Evolutionary conservation across 2,329 filamentous ascomycete genomes (phyloP).

Genomic region (Grosmannia serpens): DNA sequence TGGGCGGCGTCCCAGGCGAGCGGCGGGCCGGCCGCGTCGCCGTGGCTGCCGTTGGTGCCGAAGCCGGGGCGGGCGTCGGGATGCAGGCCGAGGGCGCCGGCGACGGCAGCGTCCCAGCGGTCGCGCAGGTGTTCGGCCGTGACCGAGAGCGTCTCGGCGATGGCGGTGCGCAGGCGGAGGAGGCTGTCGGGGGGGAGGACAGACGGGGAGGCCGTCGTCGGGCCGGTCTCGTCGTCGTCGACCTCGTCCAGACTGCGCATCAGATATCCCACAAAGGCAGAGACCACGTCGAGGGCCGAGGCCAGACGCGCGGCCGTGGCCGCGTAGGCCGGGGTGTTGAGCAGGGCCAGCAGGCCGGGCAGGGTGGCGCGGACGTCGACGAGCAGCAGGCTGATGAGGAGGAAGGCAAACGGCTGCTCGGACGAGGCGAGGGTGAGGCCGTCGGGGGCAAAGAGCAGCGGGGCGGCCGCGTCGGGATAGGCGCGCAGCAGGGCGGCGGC

Average conservation of each 20-base stretch:
- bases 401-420: conserved; percentile 40
- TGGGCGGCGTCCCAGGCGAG: conserved; percentile 48
- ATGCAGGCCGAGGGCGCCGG: conserved; percentile 50
- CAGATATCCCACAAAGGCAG: conserved; percentile 47
- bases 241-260: conserved; percentile 43
- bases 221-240: conserved; percentile 17
- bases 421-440: background rate
- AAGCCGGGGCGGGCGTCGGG: conserved; percentile 36
- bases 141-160: conserved; percentile 52
- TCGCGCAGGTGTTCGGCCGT: conserved; percentile 56
- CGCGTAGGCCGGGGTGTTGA: conserved; percentile 43
- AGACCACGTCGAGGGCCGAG: conserved; percentile 50
- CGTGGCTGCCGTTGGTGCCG: conserved; percentile 26
- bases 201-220: conserved; percentile 9
- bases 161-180: conserved; percentile 46
- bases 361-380: conserved; percentile 54
- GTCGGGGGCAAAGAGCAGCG: conserved; percentile 40
- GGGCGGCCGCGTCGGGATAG: conserved; percentile 35
- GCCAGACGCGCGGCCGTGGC: conserved; percentile 41
- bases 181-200: conserved; percentile 44
- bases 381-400: conserved; percentile 53
- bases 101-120: conserved; percentile 56
- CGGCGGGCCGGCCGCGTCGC: conserved; percentile 26
- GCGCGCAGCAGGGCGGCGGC: conserved; percentile 44
- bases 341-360: conserved; percentile 45